Percentiles rank a stretch among this genome's conserved stretches.
Evolutionary conservation across 495 filamentous ascomycete genomes (phyloP).

Genomic region (Hyaloscypha hepaticicola): DNA sequence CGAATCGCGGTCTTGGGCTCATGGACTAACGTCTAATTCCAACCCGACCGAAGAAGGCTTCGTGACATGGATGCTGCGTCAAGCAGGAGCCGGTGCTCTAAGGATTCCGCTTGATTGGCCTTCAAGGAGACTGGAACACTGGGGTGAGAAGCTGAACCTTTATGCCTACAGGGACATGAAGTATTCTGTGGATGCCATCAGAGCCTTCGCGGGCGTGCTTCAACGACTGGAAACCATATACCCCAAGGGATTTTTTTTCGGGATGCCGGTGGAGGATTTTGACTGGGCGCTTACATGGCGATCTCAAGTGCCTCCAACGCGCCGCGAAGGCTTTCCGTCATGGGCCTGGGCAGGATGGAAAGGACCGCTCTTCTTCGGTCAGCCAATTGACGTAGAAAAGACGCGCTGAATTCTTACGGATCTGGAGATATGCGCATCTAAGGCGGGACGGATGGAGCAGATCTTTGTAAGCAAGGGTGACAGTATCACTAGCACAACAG

Average conservation of each 20-base stretch:
- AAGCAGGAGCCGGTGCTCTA: constrained; percentile 9
- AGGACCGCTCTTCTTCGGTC: constrained; percentile 1
- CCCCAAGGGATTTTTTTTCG: constrained; percentile 7
- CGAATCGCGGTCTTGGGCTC: constrained; percentile 12
- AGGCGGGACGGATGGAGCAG: constrained; percentile 4
- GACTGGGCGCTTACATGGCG: constrained; percentile 11
- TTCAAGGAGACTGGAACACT: constrained; percentile 9
- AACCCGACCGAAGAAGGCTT: constrained; percentile 6
- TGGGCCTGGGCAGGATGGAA: constrained; percentile 11
- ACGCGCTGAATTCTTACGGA: not conserved
- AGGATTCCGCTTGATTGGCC: constrained; percentile 11
- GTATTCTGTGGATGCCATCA: not conserved
- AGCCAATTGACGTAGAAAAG: constrained; percentile 8
- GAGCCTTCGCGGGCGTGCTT: constrained; percentile 8
- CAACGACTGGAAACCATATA: constrained; percentile 12
- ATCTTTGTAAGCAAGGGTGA: not conserved
- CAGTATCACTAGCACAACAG: not conserved
- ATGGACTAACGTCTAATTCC: constrained; percentile 2
- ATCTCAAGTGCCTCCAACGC: constrained; percentile 6
- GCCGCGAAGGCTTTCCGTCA: constrained; percentile 8
- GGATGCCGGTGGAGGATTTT: constrained; percentile 13
- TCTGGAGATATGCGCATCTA: constrained; percentile 4
- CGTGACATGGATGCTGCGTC: not conserved
- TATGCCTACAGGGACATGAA: constrained; percentile 7
- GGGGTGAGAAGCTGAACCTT: constrained; percentile 12